phyloP scores from a whole-genome alignment of 2,329 filamentous ascomycete species.

The Colletotrichum siamense region DNA sequence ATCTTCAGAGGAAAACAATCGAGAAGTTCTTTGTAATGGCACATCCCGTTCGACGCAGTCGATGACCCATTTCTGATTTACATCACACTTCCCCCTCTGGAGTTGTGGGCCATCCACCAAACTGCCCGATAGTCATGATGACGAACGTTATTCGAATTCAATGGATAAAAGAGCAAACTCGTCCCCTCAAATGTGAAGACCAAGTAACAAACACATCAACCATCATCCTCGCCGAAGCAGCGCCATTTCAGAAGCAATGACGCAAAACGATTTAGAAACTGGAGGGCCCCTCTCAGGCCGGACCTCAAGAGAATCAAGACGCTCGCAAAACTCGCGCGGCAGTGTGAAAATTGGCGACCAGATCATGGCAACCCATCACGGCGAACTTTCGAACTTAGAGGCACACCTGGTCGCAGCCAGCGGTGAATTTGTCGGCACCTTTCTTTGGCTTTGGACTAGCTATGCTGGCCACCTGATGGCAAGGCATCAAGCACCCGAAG shows the following conservation, averaged over 20 bases:
- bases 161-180: not conserved
- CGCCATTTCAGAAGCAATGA: not conserved
- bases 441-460: constrained; percentile 54
- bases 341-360: not conserved
- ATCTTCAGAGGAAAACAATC: not conserved
- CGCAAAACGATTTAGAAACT: not conserved
- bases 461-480: constrained; percentile 44
- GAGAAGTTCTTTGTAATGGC: not conserved
- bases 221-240: not conserved
- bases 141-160: not conserved
- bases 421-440: constrained; percentile 58
- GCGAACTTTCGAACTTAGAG: not conserved
- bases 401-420: constrained; percentile 41
- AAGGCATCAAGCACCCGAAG: not conserved
- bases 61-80: not conserved
- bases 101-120: not conserved
- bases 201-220: not conserved
- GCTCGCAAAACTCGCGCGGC: not conserved
- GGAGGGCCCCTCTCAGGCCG: not conserved
- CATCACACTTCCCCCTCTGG: not conserved
- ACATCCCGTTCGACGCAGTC: not conserved
- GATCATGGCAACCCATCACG: not conserved
- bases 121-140: not conserved
- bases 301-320: not conserved
- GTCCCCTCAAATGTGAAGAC: not conserved